A percentile compares a stretch with the other conserved stretches of the same genome.
phyloP scores from a whole-genome alignment of 225 moss, liverwort and hornwort genomes.

The Ulota crispa region DNA sequence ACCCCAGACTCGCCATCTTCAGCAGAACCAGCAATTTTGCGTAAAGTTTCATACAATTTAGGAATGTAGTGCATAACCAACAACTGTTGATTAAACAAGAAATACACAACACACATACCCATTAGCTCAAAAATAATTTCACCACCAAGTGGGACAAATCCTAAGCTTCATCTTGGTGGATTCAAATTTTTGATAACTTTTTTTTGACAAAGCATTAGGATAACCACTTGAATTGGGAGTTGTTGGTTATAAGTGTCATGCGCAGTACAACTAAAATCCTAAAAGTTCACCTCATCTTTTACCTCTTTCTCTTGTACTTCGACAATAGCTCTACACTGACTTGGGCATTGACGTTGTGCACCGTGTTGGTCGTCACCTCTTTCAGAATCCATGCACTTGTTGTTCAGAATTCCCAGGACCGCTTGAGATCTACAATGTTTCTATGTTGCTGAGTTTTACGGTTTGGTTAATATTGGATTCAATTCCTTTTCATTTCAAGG shows the following conservation, averaged over 20 bases:
- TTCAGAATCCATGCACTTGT: not conserved
- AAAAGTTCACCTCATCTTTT: not conserved
- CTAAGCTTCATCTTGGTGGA: too few species aligned
- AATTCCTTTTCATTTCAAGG: not conserved
- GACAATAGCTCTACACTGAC: not conserved
- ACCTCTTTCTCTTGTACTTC: not conserved
- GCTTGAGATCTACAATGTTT: not conserved
- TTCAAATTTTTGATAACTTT: too few species aligned
- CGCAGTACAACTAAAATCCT: not conserved
- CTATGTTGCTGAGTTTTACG: not conserved
- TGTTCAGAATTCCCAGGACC: not conserved
- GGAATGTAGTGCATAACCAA: too few species aligned
- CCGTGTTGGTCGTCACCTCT: not conserved
- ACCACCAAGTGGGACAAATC: too few species aligned
- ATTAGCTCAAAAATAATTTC: too few species aligned
- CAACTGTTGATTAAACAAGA: too few species aligned
- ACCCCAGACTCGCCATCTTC: not conserved
- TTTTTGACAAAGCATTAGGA: too few species aligned
- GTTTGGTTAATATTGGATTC: not conserved
- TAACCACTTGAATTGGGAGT: too few species aligned
- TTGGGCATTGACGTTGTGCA: not conserved
- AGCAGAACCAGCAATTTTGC: not conserved
- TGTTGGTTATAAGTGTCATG: too few species aligned
- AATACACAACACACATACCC: too few species aligned
- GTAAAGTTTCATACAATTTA: too few species aligned